These are phyloP conservation scores for Cyclostephanos tholiformis DNA, from an alignment of 108 stramenopile genomes.

Conservation along the genomic window DNA sequence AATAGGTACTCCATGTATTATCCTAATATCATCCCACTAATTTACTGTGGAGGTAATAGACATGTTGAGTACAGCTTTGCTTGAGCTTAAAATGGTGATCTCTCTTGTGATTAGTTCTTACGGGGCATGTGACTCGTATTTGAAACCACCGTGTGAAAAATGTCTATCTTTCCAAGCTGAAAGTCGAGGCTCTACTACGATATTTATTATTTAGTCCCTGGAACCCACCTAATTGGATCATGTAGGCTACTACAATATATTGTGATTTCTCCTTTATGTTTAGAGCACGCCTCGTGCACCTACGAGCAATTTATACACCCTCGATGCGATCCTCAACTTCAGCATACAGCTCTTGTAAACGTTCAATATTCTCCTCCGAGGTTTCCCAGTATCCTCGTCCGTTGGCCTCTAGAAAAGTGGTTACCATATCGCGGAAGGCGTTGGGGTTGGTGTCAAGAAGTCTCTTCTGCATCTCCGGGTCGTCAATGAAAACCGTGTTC, in stretches of 20 bases:
- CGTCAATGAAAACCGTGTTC: conserved; percentile 94
- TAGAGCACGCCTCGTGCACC: background rate
- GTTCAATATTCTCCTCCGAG: conserved; percentile 93
- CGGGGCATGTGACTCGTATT: background rate
- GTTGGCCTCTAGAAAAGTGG: conserved; percentile 96
- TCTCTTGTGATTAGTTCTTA: too few relatives aligned
- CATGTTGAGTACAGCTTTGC: too few relatives aligned
- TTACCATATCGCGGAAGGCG: conserved; percentile 97
- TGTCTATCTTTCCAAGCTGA: background rate
- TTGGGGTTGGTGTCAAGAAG: conserved; percentile 95
- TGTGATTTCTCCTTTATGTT: conserved; percentile 17
- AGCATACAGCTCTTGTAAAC: conserved; percentile 94
- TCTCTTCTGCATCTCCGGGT: conserved; percentile 93
- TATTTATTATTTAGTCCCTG: conserved; percentile 26
- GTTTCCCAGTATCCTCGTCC: conserved; percentile 96
- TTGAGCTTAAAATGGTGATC: too few relatives aligned
- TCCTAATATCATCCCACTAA: too few relatives aligned
- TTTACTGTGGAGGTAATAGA: too few relatives aligned
- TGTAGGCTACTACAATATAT: conserved; percentile 15
- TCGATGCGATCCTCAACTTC: conserved; percentile 97
- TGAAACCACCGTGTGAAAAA: background rate
- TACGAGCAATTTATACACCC: conserved; percentile 74
- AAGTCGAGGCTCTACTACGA: conserved; percentile 24
- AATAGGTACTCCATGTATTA: too few relatives aligned
- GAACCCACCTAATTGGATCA: conserved; percentile 26